Conservation (phyloP, 75 land plant species). For the Sequoiadendron giganteum region DNA sequence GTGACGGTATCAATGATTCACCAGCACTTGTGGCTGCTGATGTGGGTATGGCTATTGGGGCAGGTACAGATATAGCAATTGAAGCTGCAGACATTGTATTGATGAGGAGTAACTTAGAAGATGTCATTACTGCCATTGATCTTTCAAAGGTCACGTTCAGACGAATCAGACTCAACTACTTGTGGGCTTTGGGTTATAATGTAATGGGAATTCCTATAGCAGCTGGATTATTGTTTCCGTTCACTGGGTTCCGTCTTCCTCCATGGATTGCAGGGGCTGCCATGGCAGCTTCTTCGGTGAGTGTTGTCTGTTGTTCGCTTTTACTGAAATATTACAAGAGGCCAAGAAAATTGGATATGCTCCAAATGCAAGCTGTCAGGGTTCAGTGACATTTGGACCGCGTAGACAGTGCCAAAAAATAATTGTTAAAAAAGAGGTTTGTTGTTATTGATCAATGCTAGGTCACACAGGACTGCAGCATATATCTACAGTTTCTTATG, state of each 20-base stretch:
- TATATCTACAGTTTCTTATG: background rate
- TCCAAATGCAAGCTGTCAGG: slow-evolving; percentile 10
- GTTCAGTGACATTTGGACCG: slow-evolving; percentile 1
- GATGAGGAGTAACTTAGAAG: slow-evolving; percentile 94
- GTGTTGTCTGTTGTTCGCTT: slow-evolving; percentile 93
- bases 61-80: slow-evolving; percentile 96
- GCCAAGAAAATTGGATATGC: slow-evolving; percentile 39
- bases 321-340: slow-evolving; percentile 75
- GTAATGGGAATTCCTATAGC: slow-evolving; percentile 88
- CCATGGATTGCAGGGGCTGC: slow-evolving; percentile 99
- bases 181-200: slow-evolving; percentile 97
- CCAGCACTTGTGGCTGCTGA: slow-evolving; percentile 94
- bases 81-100: slow-evolving; percentile 97
- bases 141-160: slow-evolving; percentile 80
- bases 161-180: slow-evolving; percentile 79
- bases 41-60: slow-evolving; percentile 98
- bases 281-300: slow-evolving; percentile 98
- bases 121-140: slow-evolving; percentile 91
- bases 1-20: slow-evolving; percentile 97
- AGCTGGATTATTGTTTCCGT: slow-evolving; percentile 86
- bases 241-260: slow-evolving; percentile 73
- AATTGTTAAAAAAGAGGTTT: background rate
- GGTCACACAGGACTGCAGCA: background rate
- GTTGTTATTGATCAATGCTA: too few relatives aligned
- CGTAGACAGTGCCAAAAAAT: background rate